Conservation (phyloP, 495 filamentous ascomycete genomes). For the Symbiotaphrina buchneri region DNA sequence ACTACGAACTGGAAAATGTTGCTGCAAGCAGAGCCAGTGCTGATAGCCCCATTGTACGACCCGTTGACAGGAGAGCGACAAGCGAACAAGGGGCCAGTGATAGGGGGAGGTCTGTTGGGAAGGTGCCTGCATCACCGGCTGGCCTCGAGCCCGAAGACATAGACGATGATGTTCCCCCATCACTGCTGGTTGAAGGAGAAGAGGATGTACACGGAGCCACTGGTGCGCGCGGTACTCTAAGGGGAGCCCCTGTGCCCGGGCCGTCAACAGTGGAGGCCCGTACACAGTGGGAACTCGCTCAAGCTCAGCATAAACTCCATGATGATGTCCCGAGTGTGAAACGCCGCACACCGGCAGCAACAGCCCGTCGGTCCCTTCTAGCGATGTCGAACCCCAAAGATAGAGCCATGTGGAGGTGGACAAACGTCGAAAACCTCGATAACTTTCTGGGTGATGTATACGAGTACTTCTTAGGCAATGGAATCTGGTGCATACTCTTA, state of each 20-base stretch:
- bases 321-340: slow-evolving; percentile 13
- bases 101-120: not conserved
- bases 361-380: slow-evolving; percentile 17
- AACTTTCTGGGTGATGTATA: slow-evolving; percentile 83
- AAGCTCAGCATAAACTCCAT: slow-evolving; percentile 37
- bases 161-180: slow-evolving; percentile 82
- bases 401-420: slow-evolving; percentile 88
- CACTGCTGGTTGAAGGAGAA: slow-evolving; percentile 58
- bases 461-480: slow-evolving; percentile 64
- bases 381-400: slow-evolving; percentile 42
- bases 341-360: slow-evolving; percentile 1
- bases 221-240: slow-evolving; percentile 6
- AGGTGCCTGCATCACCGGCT: not conserved
- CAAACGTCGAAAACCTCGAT: slow-evolving; percentile 80
- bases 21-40: slow-evolving; percentile 36
- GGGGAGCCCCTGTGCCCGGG: slow-evolving; percentile 19
- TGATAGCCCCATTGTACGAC: slow-evolving; percentile 18
- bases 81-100: slow-evolving; percentile 4
- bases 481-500: slow-evolving; percentile 75
- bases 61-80: slow-evolving; percentile 5
- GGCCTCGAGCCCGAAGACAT: slow-evolving; percentile 36
- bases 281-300: slow-evolving; percentile 43
- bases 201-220: slow-evolving; percentile 10
- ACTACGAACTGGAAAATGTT: slow-evolving; percentile 47
- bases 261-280: slow-evolving; percentile 27